These are phyloP conservation scores for Phialophora verrucosa DNA, from an alignment of 2,329 filamentous ascomycete species.

Conservation along the genomic window DNA sequence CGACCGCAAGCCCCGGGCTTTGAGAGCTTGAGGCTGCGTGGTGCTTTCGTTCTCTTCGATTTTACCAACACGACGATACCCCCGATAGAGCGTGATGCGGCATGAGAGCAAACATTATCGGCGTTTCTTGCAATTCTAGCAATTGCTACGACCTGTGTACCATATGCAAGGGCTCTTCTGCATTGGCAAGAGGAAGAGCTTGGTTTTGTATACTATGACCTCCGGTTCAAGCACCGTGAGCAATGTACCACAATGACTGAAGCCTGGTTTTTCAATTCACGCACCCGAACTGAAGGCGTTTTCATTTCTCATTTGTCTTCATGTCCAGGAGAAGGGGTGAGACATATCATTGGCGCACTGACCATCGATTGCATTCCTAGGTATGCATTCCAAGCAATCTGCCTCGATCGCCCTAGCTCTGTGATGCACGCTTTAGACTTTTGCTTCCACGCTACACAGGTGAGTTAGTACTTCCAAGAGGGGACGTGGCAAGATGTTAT, in stretches of 20 bases:
- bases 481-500: conserved; percentile 20
- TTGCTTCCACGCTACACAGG: not conserved
- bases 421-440: not conserved
- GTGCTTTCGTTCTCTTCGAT: conserved; percentile 13
- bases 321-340: not conserved
- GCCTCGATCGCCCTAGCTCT: not conserved
- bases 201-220: conserved; percentile 30
- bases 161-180: conserved; percentile 22
- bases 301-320: not conserved
- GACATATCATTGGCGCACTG: conserved; percentile 19
- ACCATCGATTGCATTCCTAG: conserved; percentile 25
- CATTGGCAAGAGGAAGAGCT: conserved; percentile 21
- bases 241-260: conserved; percentile 13
- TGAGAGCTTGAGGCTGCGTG: conserved; percentile 11
- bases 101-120: conserved; percentile 20
- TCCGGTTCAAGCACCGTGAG: conserved; percentile 7
- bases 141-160: conserved; percentile 24
- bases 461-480: not conserved
- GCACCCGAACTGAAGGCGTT: not conserved
- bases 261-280: not conserved
- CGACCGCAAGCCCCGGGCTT: conserved; percentile 30
- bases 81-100: conserved; percentile 25
- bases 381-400: conserved; percentile 23
- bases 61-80: conserved; percentile 20
- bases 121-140: conserved; percentile 24